Base-by-base conservation (phyloP, 2,329 filamentous ascomycete species). In the Aspergillus tubingensis region DNA sequence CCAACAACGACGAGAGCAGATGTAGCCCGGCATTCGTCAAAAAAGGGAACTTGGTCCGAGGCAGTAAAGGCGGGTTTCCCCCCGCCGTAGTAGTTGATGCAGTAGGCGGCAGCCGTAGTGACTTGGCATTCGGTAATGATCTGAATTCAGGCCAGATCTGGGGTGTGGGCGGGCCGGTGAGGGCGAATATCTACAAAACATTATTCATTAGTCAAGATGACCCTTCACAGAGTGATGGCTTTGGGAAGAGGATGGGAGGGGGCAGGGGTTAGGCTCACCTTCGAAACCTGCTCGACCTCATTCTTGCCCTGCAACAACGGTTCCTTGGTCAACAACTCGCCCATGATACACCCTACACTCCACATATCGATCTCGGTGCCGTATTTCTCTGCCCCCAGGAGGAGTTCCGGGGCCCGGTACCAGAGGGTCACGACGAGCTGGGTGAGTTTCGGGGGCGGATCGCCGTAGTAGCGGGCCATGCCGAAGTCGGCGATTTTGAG, bases 401-500 rank as follows among this genome's bases (percentile, higher is more conserved):
- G 84, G 10, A 98, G 85, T 77, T 98, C 95, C 0, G 95, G 95
- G 0, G 91, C 85, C 59, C 95, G 91, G 76, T 99, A 99, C 95
- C 95, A 99, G 6, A 99, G 85, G 6, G 95, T 99, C 17, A 98
- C 94, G 63, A 99, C 95, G 50, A 98, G 86, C 73, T 94, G 90
- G 2, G 95, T 98, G 62, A 98, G 84, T 64, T 90, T 89, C 1
- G 88, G 84, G 0, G 88, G 82, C 3, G 94, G 92, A 67, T 91
- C 87, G 54, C 90, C 90, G 58, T 91, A 90, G 78, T 95, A 95
- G 27, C 95, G 86, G 3, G 95, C 94, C 92, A 99, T 97, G 75
- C 95, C 95, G 73, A 99, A 99, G 78, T 99, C 95, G 62, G 95
- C 95, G 65, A 99, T 89, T 77, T 97, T 97, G 76, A 99, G 88